Evolutionary conservation across 2,329 filamentous ascomycete species (phyloP), one percentile per base, ranked within the genome.

Genomic region (Fusarium beomiforme): DNA sequence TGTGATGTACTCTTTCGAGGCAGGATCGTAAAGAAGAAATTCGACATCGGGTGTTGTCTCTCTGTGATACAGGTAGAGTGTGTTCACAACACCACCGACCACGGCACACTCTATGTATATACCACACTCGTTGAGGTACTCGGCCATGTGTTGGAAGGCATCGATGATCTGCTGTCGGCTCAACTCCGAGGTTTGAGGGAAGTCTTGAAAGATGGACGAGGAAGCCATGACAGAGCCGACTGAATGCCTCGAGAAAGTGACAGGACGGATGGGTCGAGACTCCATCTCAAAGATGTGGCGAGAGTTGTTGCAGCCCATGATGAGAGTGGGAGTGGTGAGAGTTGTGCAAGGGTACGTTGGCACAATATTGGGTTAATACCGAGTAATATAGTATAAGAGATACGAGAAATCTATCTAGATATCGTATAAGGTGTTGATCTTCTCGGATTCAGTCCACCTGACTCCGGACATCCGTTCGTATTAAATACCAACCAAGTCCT

Each of bases 21-120:
- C 42, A 41, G 67, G 64, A 9, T 72, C 61, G 16, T 50, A 49
- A 31, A 71, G 59, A 23, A 75, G 71, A 37, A 75, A 69, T 29
- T 74, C 73, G 36, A 74, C 71, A 17, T 75, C 64, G 14, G 72
- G 73, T 8, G 73, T 74, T 17, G 60, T 67, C 13, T 62, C 47
- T 31, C 73, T 64, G 47, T 67, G 71, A 17, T 57, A 49, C 16
- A 75, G 64, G 41, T 69, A 71, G 14, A 75, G 42, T 6, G 69
- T 67, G 51, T 75, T 73, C 41, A 75, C 73, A 10, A 67, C 71
- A n/a, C 73, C 71, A 17, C 71, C 73, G 3, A 73, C 64, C 8
- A 64, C 54, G 24, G 74, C 69, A 13, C 72, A 68, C 1, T 46
- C 63, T 23, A 68, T 37, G 14, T 50, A 50, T 13, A 64, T 55